Evolutionary conservation across 768 basidiomycete genomes (phyloP).

Genomic region (Scleroderma bovista): DNA sequence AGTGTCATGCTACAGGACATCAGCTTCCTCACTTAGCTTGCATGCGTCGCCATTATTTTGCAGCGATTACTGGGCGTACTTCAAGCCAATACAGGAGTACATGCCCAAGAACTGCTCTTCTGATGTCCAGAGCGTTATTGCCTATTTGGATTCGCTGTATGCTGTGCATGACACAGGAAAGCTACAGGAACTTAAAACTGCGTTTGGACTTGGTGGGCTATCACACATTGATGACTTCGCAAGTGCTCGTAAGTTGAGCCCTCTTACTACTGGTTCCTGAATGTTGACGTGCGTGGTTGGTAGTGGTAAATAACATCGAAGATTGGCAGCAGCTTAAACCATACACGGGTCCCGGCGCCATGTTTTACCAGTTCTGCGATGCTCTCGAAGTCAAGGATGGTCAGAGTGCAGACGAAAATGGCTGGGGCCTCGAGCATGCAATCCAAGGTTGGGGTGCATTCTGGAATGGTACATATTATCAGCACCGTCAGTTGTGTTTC

Average conservation of each 20-base stretch:
- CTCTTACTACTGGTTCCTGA: too few species aligned
- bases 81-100: constrained; percentile 60
- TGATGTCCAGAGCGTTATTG: constrained; percentile 59
- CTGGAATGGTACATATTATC: constrained; percentile 49
- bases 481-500: constrained; percentile 33
- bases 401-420: constrained; percentile 37
- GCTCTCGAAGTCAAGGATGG: constrained; percentile 36
- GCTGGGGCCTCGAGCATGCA: constrained; percentile 61
- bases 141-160: constrained; percentile 57
- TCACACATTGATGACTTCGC: constrained; percentile 65
- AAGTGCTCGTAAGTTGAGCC: constrained; percentile 39
- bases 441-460: constrained; percentile 55
- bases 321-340: constrained; percentile 66
- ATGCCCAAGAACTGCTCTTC: constrained; percentile 74
- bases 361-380: constrained; percentile 38
- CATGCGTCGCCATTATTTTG: neutral
- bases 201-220: constrained; percentile 53
- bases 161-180: constrained; percentile 37
- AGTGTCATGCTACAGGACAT: constrained; percentile 9
- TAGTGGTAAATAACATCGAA: constrained; percentile 49
- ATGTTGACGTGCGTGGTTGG: constrained; percentile 19
- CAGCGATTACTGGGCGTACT: constrained; percentile 42
- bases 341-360: constrained; percentile 34
- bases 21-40: neutral
- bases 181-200: constrained; percentile 49